Percentiles rank a stretch among this genome's conserved stretches.
phyloP scores from a whole-genome alignment of 2,329 filamentous ascomycete species.

The Penicillium sp. region DNA sequence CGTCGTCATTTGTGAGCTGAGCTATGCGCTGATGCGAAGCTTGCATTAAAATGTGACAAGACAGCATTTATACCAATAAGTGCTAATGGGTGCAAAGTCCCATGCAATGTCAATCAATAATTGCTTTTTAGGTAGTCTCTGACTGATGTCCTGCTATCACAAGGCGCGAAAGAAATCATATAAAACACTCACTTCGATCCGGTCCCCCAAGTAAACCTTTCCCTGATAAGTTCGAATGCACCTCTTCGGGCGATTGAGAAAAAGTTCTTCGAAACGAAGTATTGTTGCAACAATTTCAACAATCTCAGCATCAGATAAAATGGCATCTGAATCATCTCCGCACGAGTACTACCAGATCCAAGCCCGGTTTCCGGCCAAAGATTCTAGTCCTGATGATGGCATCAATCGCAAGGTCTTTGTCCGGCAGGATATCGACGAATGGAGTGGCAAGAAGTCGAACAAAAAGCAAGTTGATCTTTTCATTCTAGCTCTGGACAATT shows the following conservation, averaged over 20 bases:
- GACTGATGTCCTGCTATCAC: background rate
- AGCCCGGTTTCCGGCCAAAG: background rate
- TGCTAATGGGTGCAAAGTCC: background rate
- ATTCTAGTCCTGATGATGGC: constrained; percentile 1
- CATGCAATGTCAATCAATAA: background rate
- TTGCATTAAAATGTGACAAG: constrained; percentile 1
- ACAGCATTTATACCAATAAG: background rate
- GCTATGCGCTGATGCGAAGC: background rate
- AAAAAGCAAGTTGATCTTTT: constrained; percentile 21
- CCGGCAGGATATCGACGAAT: constrained; percentile 20
- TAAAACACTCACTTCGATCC: background rate
- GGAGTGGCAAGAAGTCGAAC: constrained; percentile 15
- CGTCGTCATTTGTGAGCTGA: background rate
- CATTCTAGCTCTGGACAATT: constrained; percentile 12
- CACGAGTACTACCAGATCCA: constrained; percentile 7
- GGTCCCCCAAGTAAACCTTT: background rate
- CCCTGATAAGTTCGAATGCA: background rate
- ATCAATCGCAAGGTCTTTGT: constrained; percentile 10
- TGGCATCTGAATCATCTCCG: background rate
- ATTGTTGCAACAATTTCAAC: background rate
- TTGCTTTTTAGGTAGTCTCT: no score
- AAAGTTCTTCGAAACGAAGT: constrained; percentile 1
- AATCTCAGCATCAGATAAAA: background rate
- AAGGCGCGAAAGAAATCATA: background rate
- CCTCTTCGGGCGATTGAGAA: constrained; percentile 4